phyloP scores from a whole-genome alignment of 1,139 yeast genomes.

The Taphrina deformans region DNA sequence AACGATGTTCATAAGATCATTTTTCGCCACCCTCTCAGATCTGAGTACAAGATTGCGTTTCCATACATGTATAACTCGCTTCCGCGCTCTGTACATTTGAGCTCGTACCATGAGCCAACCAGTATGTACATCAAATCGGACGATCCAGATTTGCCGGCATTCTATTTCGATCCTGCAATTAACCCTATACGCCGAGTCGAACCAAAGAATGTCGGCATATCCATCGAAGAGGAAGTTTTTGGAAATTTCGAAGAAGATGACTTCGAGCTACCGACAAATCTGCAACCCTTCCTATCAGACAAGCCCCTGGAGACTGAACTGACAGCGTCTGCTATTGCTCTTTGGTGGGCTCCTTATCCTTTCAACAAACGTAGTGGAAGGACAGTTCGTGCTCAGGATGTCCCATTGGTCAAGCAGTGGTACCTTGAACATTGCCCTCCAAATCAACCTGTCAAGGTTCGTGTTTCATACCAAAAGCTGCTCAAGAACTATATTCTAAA shows the following conservation, averaged over 20 bases:
- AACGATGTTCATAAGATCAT: slow-evolving; percentile 84
- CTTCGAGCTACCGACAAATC: slow-evolving; percentile 48
- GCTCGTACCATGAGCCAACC: slow-evolving; percentile 65
- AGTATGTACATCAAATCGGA: slow-evolving; percentile 53
- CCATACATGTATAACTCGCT: slow-evolving; percentile 82
- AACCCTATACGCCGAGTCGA: slow-evolving; percentile 55
- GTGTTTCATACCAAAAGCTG: slow-evolving; percentile 83
- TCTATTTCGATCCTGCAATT: slow-evolving; percentile 55
- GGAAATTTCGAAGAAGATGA: slow-evolving; percentile 47
- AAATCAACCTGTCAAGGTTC: slow-evolving; percentile 68
- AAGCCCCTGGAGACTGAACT: slow-evolving; percentile 53
- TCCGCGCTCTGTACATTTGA: slow-evolving; percentile 62
- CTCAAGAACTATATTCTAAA: slow-evolving; percentile 73
- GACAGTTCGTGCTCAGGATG: slow-evolving; percentile 84
- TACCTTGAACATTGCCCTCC: slow-evolving; percentile 67
- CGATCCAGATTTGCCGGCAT: slow-evolving; percentile 58
- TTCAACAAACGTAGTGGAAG: slow-evolving; percentile 72
- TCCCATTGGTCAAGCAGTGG: slow-evolving; percentile 80
- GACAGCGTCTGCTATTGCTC: slow-evolving; percentile 59
- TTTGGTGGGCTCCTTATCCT: slow-evolving; percentile 83
- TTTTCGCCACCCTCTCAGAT: slow-evolving; percentile 69
- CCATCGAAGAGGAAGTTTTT: slow-evolving; percentile 40
- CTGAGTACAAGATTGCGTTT: slow-evolving; percentile 82
- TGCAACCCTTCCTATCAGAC: slow-evolving; percentile 55
- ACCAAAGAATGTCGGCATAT: slow-evolving; percentile 40